These are phyloP conservation scores for Solanum hybrid DNA, from an alignment of 305 asterid species.

Conservation along the genomic window DNA sequence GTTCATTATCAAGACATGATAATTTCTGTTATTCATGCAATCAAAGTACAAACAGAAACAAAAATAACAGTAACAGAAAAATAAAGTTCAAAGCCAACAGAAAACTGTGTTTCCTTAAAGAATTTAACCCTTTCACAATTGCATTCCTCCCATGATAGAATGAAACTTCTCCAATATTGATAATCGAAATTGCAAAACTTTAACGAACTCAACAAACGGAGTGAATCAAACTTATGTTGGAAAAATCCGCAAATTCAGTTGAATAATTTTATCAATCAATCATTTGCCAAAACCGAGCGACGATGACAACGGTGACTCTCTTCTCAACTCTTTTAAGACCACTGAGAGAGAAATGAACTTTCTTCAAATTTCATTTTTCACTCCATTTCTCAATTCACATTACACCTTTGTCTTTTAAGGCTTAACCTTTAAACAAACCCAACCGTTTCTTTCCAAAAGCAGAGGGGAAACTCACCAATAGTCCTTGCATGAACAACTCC, in stretches of 20 bases:
- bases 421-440: neutral
- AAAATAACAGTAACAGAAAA: neutral
- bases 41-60: neutral
- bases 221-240: neutral
- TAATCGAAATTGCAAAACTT: neutral
- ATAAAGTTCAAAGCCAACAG: neutral
- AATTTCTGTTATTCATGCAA: neutral
- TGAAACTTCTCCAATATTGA: too few species aligned
- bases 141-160: neutral
- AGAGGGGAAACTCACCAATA: slow-evolving; percentile 43
- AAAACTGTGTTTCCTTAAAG: neutral
- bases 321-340: neutral
- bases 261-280: neutral
- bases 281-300: neutral
- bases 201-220: neutral
- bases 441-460: neutral
- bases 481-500: slow-evolving; percentile 65
- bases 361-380: neutral
- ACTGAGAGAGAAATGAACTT: neutral
- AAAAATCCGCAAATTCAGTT: neutral
- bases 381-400: neutral
- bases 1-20: neutral
- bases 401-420: neutral
- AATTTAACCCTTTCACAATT: neutral
- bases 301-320: neutral